Base-by-base conservation (phyloP, 31 red algal species). In the Odonthalia washingtoniensis region DNA sequence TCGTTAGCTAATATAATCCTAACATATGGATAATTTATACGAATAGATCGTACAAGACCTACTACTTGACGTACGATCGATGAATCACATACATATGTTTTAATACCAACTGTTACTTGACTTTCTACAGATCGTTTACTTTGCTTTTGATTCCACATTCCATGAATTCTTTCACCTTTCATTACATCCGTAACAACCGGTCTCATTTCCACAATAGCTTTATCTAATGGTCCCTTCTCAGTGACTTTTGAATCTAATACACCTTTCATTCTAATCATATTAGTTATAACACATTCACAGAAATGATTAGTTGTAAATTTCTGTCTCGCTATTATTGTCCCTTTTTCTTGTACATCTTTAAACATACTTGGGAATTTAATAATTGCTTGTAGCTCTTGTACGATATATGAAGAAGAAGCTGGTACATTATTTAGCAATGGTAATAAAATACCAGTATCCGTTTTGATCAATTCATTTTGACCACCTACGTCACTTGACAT, bases 31-130 rank as follows among this genome's bases (percentile, higher is more conserved):
- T 92, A 92, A 65, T 92, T 86, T 46, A 86, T 81, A 0, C 90
- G 81, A 45, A 92, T 92, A 31, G 90, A 92, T 4, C 82, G 82
- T 27, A 92, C 90, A 31, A 92, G 43, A 37, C 90, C 82, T 2
- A 86, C 46, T 12, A 92, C 82, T 67, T 86, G 81, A 3, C 82
- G 64, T 1, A 86, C 90, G 39, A 92, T 87, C 6, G 81, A 86
- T 0, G 81, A 53, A 73, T 92, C 90, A 46, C 90, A 92, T 36
- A 92, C 90, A 76, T 92, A 92, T 3, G 90, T 86, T 74, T 92
- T 92, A 68, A 92, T 92, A 26, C 82, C 90, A 33, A 92, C 75
- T 9, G 90, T 92, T 14, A 92, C 82, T 26, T 80, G 49, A 82
- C 76, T 82, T 66, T 86, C 90, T 49, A 92, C 75, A 35, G 70